phyloP scores from a whole-genome alignment of 768 basidiomycete genomes.

The Termitomyces sp. region DNA sequence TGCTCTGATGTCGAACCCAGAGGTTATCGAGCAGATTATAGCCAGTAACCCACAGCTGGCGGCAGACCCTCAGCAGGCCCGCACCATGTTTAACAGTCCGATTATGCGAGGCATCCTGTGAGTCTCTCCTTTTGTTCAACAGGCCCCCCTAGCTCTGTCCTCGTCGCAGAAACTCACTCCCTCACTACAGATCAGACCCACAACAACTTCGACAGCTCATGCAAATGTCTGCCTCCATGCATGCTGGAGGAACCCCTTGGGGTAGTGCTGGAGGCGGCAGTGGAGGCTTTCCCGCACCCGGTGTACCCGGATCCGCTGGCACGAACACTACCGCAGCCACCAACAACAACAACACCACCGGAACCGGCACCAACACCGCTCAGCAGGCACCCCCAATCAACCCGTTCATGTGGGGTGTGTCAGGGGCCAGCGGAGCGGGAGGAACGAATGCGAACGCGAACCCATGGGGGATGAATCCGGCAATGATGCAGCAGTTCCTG shows the following conservation, averaged over 20 bases:
- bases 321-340: conserved; percentile 8
- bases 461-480: conserved; percentile 35
- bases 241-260: conserved; percentile 17
- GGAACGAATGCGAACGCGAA: conserved; percentile 14
- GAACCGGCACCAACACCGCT: conserved; percentile 19
- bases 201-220: conserved; percentile 70
- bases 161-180: not conserved
- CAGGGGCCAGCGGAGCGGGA: conserved; percentile 12
- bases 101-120: conserved; percentile 7
- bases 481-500: conserved; percentile 40
- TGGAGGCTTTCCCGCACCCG: conserved; percentile 55
- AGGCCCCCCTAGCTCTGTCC: not conserved
- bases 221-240: conserved; percentile 60
- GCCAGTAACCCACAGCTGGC: conserved; percentile 74
- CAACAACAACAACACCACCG: conserved; percentile 9
- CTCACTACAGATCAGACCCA: conserved; percentile 57
- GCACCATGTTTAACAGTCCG: conserved; percentile 58
- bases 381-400: conserved; percentile 15
- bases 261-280: conserved; percentile 18
- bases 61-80: conserved; percentile 65
- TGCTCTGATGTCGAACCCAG: conserved; percentile 78
- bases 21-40: conserved; percentile 84
- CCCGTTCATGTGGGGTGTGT: conserved; percentile 8
- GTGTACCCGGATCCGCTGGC: conserved; percentile 36
- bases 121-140: not conserved